Conservation (phyloP, 1,139 yeast genomes). For the Zygosaccharomyces sapae region DNA sequence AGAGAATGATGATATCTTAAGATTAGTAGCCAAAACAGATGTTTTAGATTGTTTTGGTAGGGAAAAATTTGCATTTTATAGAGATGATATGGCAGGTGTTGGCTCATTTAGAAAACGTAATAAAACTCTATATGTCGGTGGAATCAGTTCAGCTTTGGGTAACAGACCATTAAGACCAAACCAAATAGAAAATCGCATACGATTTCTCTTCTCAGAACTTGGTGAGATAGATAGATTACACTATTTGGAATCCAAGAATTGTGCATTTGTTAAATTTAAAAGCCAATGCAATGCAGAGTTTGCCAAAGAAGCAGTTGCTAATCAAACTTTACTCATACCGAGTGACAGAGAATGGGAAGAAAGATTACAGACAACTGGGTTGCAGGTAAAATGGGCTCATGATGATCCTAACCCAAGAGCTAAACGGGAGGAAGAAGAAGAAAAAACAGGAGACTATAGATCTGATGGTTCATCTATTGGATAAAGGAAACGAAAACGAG, state of each 20-base stretch:
- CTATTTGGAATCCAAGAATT: constrained; percentile 57
- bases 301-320: constrained; percentile 89
- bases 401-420: constrained; percentile 82
- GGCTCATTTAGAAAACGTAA: constrained; percentile 74
- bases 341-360: constrained; percentile 40
- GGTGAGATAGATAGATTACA: constrained; percentile 73
- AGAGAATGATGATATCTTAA: constrained; percentile 39
- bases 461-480: constrained; percentile 23
- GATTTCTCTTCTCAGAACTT: constrained; percentile 61
- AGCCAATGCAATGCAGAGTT: constrained; percentile 78
- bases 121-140: constrained; percentile 74
- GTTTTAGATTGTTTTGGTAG: constrained; percentile 82
- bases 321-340: constrained; percentile 58
- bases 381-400: constrained; percentile 82
- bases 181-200: constrained; percentile 34
- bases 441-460: constrained; percentile 22
- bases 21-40: constrained; percentile 50
- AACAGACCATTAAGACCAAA: constrained; percentile 23
- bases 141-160: constrained; percentile 42
- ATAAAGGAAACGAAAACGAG: neutral
- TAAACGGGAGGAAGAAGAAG: constrained; percentile 46
- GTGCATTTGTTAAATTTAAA: constrained; percentile 74
- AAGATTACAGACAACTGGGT: constrained; percentile 42
- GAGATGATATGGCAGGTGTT: constrained; percentile 93
- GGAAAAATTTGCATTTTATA: constrained; percentile 73